Evolutionary conservation across 371 early-diverging fungal species (phyloP).

Genomic region (Mucor racemosus): DNA sequence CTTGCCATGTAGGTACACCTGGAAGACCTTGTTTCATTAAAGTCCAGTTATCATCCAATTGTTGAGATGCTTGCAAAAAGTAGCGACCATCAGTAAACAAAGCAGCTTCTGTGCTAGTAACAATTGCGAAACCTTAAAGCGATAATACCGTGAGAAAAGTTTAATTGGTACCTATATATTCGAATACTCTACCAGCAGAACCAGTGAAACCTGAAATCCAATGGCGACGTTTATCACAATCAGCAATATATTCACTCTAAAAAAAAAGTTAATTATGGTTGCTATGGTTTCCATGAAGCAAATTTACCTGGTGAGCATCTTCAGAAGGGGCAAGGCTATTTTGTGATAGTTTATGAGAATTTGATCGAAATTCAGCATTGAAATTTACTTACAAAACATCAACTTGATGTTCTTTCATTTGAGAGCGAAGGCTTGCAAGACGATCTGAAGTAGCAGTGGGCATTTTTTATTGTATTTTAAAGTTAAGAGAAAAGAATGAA

Average conservation of each 20-base stretch:
- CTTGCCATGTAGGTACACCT: conserved; percentile 86
- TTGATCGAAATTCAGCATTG: not conserved
- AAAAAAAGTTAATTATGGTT: not conserved
- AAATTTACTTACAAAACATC: conserved; percentile 69
- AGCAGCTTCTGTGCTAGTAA: conserved; percentile 71
- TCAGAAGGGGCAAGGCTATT: conserved; percentile 88
- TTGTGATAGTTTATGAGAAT: not conserved
- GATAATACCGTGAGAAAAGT: conserved; percentile 11
- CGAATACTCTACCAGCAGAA: conserved; percentile 77
- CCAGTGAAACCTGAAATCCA: conserved; percentile 98
- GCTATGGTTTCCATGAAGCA: not conserved
- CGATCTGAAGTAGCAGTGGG: conserved; percentile 61
- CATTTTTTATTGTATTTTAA: conserved; percentile 27
- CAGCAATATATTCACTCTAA: conserved; percentile 96
- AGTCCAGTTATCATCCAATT: conserved; percentile 91
- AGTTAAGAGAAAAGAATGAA: conserved; percentile 17
- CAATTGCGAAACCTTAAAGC: conserved; percentile 72
- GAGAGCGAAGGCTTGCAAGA: conserved; percentile 68
- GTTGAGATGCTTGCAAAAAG: conserved; percentile 95
- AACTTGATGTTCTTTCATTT: conserved; percentile 73
- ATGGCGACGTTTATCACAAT: conserved; percentile 89
- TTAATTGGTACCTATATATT: not conserved
- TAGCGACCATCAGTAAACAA: conserved; percentile 99
- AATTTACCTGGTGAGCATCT: conserved; percentile 92
- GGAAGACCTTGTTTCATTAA: conserved; percentile 92